Base-by-base conservation (phyloP, 768 basidiomycete genomes). In the Hericium alpestre region DNA sequence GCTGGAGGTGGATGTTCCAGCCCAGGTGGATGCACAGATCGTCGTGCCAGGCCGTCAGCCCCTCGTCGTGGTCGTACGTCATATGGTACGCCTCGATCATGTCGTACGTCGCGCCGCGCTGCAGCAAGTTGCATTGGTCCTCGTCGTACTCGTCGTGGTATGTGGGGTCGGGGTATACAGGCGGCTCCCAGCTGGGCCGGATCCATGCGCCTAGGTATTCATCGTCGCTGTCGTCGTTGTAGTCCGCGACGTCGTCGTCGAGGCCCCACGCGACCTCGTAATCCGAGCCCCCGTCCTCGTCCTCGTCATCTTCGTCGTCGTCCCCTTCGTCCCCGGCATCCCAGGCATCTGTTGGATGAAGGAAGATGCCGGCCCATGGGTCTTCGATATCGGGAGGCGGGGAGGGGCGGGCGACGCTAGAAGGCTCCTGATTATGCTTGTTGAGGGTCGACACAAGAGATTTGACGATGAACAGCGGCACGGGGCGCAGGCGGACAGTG, bases 361-460 rank as follows among this genome's bases (percentile, higher is more conserved):
- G 32, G 66, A 89, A 89, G 52, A 89, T 77, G 1, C 84, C 87
- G 48, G 76, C 78, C 87, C 87, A 89, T 0, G 85, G 85, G 63
- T 89, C 82, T 1, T 70, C 74, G 6, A 77, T 76, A 23, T 66
- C 67, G 20, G 75, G 70, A 3, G 69, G 63, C 11, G 69, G 65
- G 53, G 72, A 63, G 10, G 56, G 60, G n/a, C 64, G 67, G 0
- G 60, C 52, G 1, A 63, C 64, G 22, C 61, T 62, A 16, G 59
- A 60, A 12, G 58, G 49, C 25, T 65, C 66, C 61, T 73, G 80
- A n/a, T 66, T 70, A 32, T 32, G 32, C 58, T 78, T 80, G 38
- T 69, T 67, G 15, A 89, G 63, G 2, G 78, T 72, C 13, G 74
- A 67, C 0, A 76, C 74, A 25, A 88, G 73, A 16, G 77, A 74